Base-by-base conservation (phyloP, 75 land plant species). In the Cupressus sempervirens region DNA sequence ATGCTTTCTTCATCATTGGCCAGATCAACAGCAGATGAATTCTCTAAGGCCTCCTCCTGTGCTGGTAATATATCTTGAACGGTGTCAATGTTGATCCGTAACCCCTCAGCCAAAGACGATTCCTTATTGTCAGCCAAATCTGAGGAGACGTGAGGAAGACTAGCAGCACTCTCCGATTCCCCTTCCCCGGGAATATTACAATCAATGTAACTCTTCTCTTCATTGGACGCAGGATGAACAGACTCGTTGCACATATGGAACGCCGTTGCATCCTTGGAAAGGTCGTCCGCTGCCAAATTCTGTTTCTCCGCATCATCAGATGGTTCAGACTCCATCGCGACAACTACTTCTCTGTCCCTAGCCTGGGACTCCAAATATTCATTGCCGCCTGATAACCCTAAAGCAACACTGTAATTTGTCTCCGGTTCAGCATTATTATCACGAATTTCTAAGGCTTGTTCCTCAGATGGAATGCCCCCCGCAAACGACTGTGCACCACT, bases 301-400 rank as follows among this genome's bases (percentile, higher is more conserved):
- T 8, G 23, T 26, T 77, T 43, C 30, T 43, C 81, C 46, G 3
- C 29, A 79, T 12, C 81, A 41, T 45, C 81, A 79, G 81, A 79
- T 70, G 74, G 3, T 32, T 32, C n/a, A 36, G 7, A 30, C 12
- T 79, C 81, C 29, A 23, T 38, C 12, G 10, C n/a, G 9, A 41
- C 50, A 41, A 43, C 50, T 79, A 11, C 81, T 43, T 26, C 29
- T 15, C 40, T 48, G 50, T 26, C 50, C 45, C 29, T 45, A 79
- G 50, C n/a, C n/a, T 45, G 46, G 81, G 81, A 79, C 81, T 79
- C 30, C 81, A 79, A n/a, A 45, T 26, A 29, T 30, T 79, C 81
- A n/a, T 26, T 45, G 50, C 9, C 46, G n/a, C 40, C 81, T 79
- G 81, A 45, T 43, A 79, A 43, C 81, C 45, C 46, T 79, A 23